Conservation (phyloP, 2,329 filamentous ascomycete species). For the Boeremia lycopersici region DNA sequence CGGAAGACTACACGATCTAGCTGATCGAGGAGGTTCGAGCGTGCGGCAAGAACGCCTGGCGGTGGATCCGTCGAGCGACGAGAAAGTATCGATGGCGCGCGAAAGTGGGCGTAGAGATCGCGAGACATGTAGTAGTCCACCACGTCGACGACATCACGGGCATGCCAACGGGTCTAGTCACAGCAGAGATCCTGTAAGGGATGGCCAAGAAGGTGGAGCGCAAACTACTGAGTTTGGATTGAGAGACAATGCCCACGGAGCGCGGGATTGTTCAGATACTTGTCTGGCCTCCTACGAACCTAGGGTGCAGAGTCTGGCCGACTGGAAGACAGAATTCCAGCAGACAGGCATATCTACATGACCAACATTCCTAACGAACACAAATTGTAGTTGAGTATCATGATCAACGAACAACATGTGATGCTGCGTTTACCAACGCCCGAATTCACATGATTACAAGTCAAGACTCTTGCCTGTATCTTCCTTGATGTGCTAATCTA, state of each 20-base stretch:
- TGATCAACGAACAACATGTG: background rate
- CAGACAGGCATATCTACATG: conserved; percentile 3
- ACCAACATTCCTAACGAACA: background rate
- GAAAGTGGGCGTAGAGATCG: background rate
- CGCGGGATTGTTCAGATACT: background rate
- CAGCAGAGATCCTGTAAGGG: conserved; percentile 5
- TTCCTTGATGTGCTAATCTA: too few relatives aligned
- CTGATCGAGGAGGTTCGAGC: conserved; percentile 8
- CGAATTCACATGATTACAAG: too few relatives aligned
- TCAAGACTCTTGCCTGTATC: too few relatives aligned
- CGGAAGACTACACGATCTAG: conserved; percentile 22
- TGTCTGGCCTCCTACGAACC: background rate
- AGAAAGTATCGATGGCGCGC: background rate
- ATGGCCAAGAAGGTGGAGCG: background rate
- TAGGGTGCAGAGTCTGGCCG: background rate
- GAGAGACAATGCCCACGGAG: background rate
- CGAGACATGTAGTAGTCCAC: conserved; percentile 12
- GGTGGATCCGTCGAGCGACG: conserved; percentile 5
- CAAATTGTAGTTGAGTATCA: background rate
- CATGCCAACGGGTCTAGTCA: conserved; percentile 6
- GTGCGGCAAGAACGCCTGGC: conserved; percentile 7
- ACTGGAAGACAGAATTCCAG: conserved; percentile 12
- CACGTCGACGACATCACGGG: conserved; percentile 11
- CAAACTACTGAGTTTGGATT: background rate
- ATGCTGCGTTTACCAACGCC: background rate